Percentiles rank a stretch among this genome's conserved stretches.
Conservation (phyloP, 768 basidiomycete species). For the Crucibulum laeve region DNA sequence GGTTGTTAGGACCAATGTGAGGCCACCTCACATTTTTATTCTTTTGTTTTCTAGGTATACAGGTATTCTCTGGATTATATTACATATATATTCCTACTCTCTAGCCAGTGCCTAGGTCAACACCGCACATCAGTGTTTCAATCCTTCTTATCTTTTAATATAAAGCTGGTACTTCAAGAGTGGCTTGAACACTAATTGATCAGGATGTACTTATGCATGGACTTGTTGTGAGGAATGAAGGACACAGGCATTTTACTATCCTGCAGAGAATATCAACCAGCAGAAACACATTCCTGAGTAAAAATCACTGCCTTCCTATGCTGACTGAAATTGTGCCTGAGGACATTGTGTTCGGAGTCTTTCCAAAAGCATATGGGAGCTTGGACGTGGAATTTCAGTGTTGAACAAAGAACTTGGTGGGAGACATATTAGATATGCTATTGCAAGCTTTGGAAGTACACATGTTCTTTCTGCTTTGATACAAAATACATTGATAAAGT, state of each 20-base stretch:
- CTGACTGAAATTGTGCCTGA: slow-evolving; percentile 18
- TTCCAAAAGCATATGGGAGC: slow-evolving; percentile 15
- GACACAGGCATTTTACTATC: slow-evolving; percentile 16
- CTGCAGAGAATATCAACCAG: slow-evolving; percentile 15
- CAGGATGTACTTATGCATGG: slow-evolving; percentile 13
- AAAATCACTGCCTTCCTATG: slow-evolving; percentile 23
- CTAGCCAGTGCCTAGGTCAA: too few relatives aligned
- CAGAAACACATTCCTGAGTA: slow-evolving; percentile 5
- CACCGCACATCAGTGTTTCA: too few relatives aligned
- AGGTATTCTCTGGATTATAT: too few relatives aligned
- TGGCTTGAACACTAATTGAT: slow-evolving; percentile 11
- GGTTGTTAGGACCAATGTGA: too few relatives aligned
- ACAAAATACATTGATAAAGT: not conserved
- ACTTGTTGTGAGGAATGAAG: slow-evolving; percentile 11
- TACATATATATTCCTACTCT: too few relatives aligned
- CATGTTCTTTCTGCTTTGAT: not conserved
- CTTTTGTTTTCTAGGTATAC: too few relatives aligned
- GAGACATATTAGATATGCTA: slow-evolving; percentile 23
- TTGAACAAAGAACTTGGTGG: slow-evolving; percentile 23
- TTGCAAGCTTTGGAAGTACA: slow-evolving; percentile 23
- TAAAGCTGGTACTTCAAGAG: too few relatives aligned
- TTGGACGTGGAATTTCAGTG: slow-evolving; percentile 7
- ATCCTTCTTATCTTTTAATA: too few relatives aligned
- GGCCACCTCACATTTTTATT: too few relatives aligned
- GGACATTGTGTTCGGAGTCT: slow-evolving; percentile 21